Evolutionary conservation across 1,284 basidiomycete genomes (phyloP), one percentile per base, ranked within the genome.

Genomic region (Cutaneotrichosporon spelunceum): DNA sequence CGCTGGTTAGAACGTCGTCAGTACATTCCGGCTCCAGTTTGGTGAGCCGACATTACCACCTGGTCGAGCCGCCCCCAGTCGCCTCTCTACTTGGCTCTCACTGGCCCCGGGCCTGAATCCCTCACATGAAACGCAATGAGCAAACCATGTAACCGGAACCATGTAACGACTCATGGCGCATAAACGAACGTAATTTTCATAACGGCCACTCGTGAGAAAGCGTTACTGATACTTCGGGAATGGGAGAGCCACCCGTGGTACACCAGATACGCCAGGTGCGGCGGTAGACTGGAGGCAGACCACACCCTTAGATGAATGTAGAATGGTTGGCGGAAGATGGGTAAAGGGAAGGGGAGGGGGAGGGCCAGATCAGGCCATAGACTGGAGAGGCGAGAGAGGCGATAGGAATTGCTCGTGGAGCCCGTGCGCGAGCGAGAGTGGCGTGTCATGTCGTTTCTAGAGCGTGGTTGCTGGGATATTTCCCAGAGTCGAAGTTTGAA

Each of bases 171-270:
- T 24, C 53, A 14, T 29, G 3, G 29, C 16, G 19, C 45, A 54
- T 30, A 49, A 33, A 53, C 54, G 49, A 55, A 59, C 61, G 61
- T 62, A 54, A 62, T 57, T 63, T n/a, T 59, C 62, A 63, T 63
- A 53, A 55, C 26, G 29, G 16, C 55, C 47, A 59, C 56, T 62
- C 61, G 61, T 62, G 53, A 50, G 26, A 50, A 29, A 50, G 21
- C 61, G 56, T 59, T 62, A 59, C 56, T 54, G 39, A 34, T 50
- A 39, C 14, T 56, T 16, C 36, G 34, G 39, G 48, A 27, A 30
- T 30, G 27, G 9, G 48, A 26, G 4, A 27, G 27, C 19, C 5
- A n/a, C 27, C 13, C 48, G 26, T 50, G 16, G 30, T 50, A 27
- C 26, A 9, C 11, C 8, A 13, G 45, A 7, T 7, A 33, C 30